Base-by-base conservation (phyloP, 2,329 filamentous ascomycete genomes). In the Cordyceps sp. region DNA sequence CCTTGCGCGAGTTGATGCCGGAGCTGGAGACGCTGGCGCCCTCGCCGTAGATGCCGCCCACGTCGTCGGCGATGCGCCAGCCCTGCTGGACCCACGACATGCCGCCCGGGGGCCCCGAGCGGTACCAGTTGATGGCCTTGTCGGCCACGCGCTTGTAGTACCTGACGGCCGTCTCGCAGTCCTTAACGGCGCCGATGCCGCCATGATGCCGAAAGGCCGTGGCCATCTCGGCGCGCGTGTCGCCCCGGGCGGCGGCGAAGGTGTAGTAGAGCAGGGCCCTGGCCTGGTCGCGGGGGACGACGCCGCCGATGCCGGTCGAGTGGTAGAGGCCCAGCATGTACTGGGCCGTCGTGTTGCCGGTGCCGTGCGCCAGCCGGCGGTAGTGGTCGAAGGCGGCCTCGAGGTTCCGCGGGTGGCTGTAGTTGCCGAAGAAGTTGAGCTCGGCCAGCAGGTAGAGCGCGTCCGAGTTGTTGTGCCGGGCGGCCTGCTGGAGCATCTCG, bases 281-380 rank as follows among this genome's bases (percentile, higher is more conserved):
- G 10, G 86, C 86, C 56, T 96, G 90, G 45, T 98, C 81, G 27
- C 73, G 70, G 48, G 81, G 71, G 6, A 93, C 82, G 1, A 76
- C 77, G 21, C 73, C 73, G 13, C 83, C 86, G 36, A 98, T 66
- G 0, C 90, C 90, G 0, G 90, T 98, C 23, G 86, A 86, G 55
- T 98, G 88, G 69, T 93, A 90, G 44, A 98, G 73, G 0, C 83
- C 90, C 29, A 96, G 52, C 88, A 98, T 94, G 55, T 93, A 79
- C 52, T 96, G 84, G 2, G 90, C 90, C 10, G 88, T 93, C 41
- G 73, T 78, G 54, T 98, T 96, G 28, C 88, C 90, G 41, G 79
- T 70, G 36, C 77, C 53, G 14, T 67, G 65, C 3, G 88, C 83
- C 33, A 98, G 66, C 38, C 76, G 66, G 39, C 80, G 64, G 54